A percentile compares a stretch with the other conserved stretches of the same genome.
Conservation (phyloP, 140 eudicot species). For the Flaveria floridana region DNA sequence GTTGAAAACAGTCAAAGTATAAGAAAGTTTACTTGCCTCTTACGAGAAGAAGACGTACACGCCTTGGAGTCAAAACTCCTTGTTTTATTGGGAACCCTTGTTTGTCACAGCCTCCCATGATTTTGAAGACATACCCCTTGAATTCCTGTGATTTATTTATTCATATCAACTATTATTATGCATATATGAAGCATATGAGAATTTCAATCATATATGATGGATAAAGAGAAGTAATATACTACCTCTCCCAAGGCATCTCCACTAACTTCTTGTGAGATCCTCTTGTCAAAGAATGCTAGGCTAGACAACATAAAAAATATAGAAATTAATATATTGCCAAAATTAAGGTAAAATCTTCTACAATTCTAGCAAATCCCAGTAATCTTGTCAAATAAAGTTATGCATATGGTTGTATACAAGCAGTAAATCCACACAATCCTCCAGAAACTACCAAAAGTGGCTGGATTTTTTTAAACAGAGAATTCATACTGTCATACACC, state of each 20-base stretch:
- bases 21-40: slow-evolving; percentile 43
- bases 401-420: background rate
- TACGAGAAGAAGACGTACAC: slow-evolving; percentile 62
- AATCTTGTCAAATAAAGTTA: background rate
- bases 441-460: too few species aligned
- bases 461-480: too few species aligned
- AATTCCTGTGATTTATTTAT: slow-evolving; percentile 42
- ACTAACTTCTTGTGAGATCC: slow-evolving; percentile 72
- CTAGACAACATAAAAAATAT: slow-evolving; percentile 25
- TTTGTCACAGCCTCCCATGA: slow-evolving; percentile 83
- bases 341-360: background rate
- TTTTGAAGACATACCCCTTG: slow-evolving; percentile 71
- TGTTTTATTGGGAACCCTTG: slow-evolving; percentile 79
- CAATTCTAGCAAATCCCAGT: background rate
- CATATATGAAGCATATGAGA: background rate
- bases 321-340: background rate
- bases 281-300: slow-evolving; percentile 64
- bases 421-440: too few species aligned
- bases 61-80: slow-evolving; percentile 74
- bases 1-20: background rate
- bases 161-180: too few species aligned
- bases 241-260: slow-evolving; percentile 76
- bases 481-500: too few species aligned
- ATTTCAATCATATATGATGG: background rate
- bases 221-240: slow-evolving; percentile 20